These are phyloP conservation scores for Globisporangium canariense DNA, from an alignment of 352 stramenopile genomes.

Conservation along the genomic window DNA sequence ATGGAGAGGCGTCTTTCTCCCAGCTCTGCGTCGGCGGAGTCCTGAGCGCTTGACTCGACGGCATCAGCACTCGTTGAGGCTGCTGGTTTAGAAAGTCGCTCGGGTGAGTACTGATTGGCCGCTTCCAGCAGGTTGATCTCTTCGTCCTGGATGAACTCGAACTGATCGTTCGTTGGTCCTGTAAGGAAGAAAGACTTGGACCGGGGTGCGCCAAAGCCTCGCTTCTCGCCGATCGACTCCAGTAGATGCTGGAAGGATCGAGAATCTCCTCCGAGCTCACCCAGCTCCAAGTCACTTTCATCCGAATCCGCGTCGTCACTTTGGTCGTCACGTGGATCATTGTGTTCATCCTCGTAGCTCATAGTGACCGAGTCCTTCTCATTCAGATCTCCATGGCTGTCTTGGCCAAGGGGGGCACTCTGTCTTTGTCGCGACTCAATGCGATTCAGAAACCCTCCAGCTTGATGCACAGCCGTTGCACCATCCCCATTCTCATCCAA, in stretches of 20 bases:
- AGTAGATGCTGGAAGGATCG: conserved; percentile 53
- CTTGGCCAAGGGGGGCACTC: not conserved
- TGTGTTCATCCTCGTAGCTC: not conserved
- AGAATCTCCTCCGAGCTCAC: conserved; percentile 13
- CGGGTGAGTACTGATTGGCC: not conserved
- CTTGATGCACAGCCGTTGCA: not conserved
- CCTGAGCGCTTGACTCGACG: not conserved
- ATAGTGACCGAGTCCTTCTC: not conserved
- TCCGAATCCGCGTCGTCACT: conserved; percentile 13
- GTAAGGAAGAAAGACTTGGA: conserved; percentile 19
- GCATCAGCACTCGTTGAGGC: not conserved
- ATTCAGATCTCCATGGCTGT: not conserved
- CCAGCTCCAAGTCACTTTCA: not conserved
- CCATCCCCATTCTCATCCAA: not conserved
- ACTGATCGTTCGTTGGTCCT: conserved; percentile 15
- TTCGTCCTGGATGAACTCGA: conserved; percentile 19
- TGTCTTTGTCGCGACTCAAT: not conserved
- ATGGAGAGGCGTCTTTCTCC: conserved; percentile 1
- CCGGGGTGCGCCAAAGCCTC: conserved; percentile 2
- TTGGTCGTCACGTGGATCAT: not conserved
- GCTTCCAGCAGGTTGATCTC: conserved; percentile 9
- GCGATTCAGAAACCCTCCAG: not conserved
- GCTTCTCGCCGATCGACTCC: conserved; percentile 26
- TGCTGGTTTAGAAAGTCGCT: not conserved
- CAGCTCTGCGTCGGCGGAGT: not conserved